Evolutionary conservation across 371 early-diverging fungal species (phyloP), one percentile per base, ranked within the genome.

Genomic region (Paraphysoderma sedebokerense): DNA sequence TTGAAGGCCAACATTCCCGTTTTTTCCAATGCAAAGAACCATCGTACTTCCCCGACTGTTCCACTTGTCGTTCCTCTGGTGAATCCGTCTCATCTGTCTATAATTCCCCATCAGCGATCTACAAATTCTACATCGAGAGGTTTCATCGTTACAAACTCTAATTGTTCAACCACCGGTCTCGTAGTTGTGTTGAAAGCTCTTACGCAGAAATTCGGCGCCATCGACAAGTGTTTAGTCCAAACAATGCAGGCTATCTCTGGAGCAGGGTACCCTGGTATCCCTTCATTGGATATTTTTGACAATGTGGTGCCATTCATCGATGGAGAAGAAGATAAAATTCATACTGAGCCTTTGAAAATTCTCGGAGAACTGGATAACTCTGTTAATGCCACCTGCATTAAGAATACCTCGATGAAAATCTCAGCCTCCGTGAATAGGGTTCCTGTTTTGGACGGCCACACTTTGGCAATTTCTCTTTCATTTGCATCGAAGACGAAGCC

Each of bases 301-400:
- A 96, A 92, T 60, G 68, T 93, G 22, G 87, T 92, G 24, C 97
- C 97, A 24, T 77, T 74, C 55, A 91, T 96, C 58, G 70, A 77
- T n/a, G 97, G 92, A 46, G 97, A 96, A 58, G 97, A 96, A 62
- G 81, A 85, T 53, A 96, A 96, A 76, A 82, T 96, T 69, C 93
- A 96, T 61, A 82, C 69, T 51, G 97, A 96, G 65, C 77, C 87
- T 4, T 62, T 68, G 42, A 96, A 96, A 71, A 96, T 96, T 48
- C 65, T 96, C 33, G 93, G 92, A n/a, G n/a, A n/a, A n/a, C n/a
- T n/a, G n/a, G n/a, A n/a, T n/a, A n/a, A n/a, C 46, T 66, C 61
- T 26, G 45, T 85, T 38, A 55, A 66, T 33, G 37, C 45, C 15
- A 74, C 72, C 11, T 79, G 75, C 55, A 58, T 63, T 5, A 30